Evolutionary conservation across 2,329 filamentous ascomycete genomes (phyloP).

Genomic region (Chaetothyriales sp.): DNA sequence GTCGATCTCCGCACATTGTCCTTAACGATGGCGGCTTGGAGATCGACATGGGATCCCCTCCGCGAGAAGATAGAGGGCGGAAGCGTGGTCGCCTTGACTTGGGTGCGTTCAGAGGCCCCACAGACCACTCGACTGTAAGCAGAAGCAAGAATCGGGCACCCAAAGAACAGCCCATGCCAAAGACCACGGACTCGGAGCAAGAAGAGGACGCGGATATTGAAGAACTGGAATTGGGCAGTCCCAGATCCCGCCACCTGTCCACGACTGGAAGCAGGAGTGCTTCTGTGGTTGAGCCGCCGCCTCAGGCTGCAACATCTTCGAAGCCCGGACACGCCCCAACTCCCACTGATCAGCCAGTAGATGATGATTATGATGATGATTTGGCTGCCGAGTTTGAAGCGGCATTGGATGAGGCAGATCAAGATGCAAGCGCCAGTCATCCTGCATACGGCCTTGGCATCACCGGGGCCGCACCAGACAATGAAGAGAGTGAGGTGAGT

Average conservation of each 20-base stretch:
- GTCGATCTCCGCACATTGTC: slow-evolving; percentile 27
- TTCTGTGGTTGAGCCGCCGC: slow-evolving; percentile 1
- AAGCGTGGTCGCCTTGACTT: slow-evolving; percentile 10
- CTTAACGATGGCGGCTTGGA: slow-evolving; percentile 29
- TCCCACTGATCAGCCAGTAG: slow-evolving; percentile 15
- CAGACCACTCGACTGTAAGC: slow-evolving; percentile 9
- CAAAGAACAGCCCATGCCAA: slow-evolving; percentile 19
- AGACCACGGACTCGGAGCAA: slow-evolving; percentile 21
- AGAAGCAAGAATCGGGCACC: slow-evolving; percentile 2
- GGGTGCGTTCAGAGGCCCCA: slow-evolving; percentile 13
- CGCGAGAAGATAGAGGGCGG: slow-evolving; percentile 22
- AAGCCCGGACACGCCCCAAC: slow-evolving; percentile 8
- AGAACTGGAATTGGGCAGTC: slow-evolving; percentile 23
- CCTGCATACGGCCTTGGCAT: slow-evolving; percentile 48
- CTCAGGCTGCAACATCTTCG: slow-evolving; percentile 2
- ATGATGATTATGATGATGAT: slow-evolving; percentile 39
- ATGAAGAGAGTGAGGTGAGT: slow-evolving; percentile 51
- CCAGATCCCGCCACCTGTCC: slow-evolving; percentile 4
- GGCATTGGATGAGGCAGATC: slow-evolving; percentile 33
- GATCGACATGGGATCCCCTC: slow-evolving; percentile 36
- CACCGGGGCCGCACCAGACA: slow-evolving; percentile 46
- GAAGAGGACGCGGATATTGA: slow-evolving; percentile 34
- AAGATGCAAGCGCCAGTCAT: slow-evolving; percentile 31
- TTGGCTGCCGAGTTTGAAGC: slow-evolving; percentile 47
- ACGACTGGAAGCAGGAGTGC: slow-evolving; percentile 4